Conservation (phyloP, 1,139 yeast species). For the Geotrichum reessii region DNA sequence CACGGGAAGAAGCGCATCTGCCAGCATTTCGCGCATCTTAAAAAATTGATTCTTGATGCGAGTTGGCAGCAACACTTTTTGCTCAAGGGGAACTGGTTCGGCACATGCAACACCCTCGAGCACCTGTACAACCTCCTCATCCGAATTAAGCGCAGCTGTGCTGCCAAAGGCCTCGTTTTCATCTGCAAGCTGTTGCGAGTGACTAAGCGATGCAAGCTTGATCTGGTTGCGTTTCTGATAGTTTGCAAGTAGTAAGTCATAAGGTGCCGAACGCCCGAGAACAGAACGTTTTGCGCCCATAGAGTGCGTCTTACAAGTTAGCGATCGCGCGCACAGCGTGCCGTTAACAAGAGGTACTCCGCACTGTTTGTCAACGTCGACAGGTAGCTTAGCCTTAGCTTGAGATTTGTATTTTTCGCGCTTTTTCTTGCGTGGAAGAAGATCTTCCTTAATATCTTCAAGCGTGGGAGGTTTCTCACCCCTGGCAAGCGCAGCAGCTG, state of each 20-base stretch:
- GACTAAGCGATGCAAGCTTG: conserved; percentile 52
- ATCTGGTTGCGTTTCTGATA: conserved; percentile 92
- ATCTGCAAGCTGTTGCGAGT: conserved; percentile 32
- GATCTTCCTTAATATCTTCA: conserved; percentile 19
- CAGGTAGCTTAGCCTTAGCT: conserved; percentile 69
- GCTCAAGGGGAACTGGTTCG: conserved; percentile 72
- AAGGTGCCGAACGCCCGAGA: conserved; percentile 85
- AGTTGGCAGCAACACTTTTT: conserved; percentile 65
- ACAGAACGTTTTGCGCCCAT: conserved; percentile 98
- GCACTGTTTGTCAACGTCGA: conserved; percentile 92
- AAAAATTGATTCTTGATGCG: conserved; percentile 64
- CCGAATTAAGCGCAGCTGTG: conserved; percentile 45
- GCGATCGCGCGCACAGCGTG: conserved; percentile 87
- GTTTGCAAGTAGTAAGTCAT: conserved; percentile 78
- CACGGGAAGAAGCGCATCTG: conserved; percentile 30
- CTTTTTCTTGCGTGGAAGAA: conserved; percentile 20
- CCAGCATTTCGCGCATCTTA: conserved; percentile 53
- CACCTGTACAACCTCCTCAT: conserved; percentile 88
- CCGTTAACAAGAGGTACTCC: conserved; percentile 93
- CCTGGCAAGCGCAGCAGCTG: conserved; percentile 18
- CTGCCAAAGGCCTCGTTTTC: conserved; percentile 26
- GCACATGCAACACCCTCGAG: conserved; percentile 79
- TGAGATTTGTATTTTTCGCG: conserved; percentile 46
- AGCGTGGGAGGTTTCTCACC: conserved; percentile 20
- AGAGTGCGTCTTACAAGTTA: conserved; percentile 95